Conservation (phyloP, 2,329 filamentous ascomycete genomes). For the Sarocladiaceae sp. region DNA sequence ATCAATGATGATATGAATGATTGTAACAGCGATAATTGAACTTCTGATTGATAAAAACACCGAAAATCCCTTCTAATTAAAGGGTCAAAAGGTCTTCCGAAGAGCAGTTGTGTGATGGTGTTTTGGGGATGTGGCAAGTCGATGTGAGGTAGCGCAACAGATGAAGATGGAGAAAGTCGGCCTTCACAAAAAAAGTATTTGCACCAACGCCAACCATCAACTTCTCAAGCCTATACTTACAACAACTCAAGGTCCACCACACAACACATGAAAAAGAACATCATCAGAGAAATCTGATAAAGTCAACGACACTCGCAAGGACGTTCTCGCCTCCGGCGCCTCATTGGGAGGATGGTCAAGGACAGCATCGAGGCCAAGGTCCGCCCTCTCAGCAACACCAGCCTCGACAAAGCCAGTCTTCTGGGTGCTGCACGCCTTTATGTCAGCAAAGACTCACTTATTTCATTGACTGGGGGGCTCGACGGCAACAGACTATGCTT, state of each 20-base stretch:
- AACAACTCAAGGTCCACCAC: neutral
- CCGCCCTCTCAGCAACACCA: slow-evolving; percentile 35
- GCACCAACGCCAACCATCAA: neutral
- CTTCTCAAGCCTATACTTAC: neutral
- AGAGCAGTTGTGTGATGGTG: too few relatives aligned
- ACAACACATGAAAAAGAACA: neutral
- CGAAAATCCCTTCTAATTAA: too few relatives aligned
- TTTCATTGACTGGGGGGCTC: slow-evolving; percentile 37
- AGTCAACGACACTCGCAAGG: too few relatives aligned
- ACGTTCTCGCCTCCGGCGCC: neutral
- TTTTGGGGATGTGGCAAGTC: too few relatives aligned
- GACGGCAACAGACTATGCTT: slow-evolving; percentile 39
- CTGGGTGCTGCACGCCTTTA: slow-evolving; percentile 43
- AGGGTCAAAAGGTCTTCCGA: too few relatives aligned
- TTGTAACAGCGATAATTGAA: too few relatives aligned
- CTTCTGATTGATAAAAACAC: too few relatives aligned
- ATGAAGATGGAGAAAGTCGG: slow-evolving; percentile 5
- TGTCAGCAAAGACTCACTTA: slow-evolving; percentile 42
- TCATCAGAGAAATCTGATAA: too few relatives aligned
- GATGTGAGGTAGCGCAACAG: too few relatives aligned
- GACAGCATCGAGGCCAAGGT: slow-evolving; percentile 35
- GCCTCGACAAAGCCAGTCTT: slow-evolving; percentile 37
- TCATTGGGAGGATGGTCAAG: slow-evolving; percentile 23
- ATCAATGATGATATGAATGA: too few relatives aligned
- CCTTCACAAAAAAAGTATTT: neutral